These are phyloP conservation scores for Globisporangium megalacanthum DNA, from an alignment of 352 stramenopile species.

Conservation along the genomic window DNA sequence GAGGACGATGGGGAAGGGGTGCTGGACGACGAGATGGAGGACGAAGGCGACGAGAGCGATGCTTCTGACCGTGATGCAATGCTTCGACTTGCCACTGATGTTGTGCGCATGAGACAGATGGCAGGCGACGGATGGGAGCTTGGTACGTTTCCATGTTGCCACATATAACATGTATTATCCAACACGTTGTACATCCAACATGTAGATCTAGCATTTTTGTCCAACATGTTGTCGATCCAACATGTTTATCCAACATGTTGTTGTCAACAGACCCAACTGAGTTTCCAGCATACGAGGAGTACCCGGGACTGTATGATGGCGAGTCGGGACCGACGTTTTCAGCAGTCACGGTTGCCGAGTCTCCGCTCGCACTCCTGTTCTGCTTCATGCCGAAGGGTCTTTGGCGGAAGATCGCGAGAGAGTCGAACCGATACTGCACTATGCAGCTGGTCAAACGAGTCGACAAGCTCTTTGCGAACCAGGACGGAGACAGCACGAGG, in stretches of 20 bases:
- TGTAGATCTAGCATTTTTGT: too few relatives aligned
- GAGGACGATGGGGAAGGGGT: neutral
- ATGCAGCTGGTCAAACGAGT: neutral
- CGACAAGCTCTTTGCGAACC: neutral
- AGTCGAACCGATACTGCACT: neutral
- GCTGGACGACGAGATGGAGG: neutral
- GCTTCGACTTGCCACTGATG: neutral
- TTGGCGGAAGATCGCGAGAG: neutral
- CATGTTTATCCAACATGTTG: too few relatives aligned
- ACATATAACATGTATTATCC: too few relatives aligned
- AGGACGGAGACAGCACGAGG: neutral
- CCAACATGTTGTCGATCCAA: neutral
- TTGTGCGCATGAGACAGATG: too few relatives aligned
- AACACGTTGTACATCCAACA: neutral
- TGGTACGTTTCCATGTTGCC: too few relatives aligned
- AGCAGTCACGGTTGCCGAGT: neutral
- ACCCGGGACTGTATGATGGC: neutral
- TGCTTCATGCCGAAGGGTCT: neutral
- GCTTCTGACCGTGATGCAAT: neutral
- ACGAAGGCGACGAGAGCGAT: neutral
- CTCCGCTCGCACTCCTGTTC: neutral
- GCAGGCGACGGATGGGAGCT: too few relatives aligned
- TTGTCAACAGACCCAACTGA: neutral
- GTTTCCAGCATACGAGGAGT: neutral
- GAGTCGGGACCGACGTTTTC: neutral